phyloP scores from a whole-genome alignment of 129 eudicot species.

The Sambucus nigra region DNA sequence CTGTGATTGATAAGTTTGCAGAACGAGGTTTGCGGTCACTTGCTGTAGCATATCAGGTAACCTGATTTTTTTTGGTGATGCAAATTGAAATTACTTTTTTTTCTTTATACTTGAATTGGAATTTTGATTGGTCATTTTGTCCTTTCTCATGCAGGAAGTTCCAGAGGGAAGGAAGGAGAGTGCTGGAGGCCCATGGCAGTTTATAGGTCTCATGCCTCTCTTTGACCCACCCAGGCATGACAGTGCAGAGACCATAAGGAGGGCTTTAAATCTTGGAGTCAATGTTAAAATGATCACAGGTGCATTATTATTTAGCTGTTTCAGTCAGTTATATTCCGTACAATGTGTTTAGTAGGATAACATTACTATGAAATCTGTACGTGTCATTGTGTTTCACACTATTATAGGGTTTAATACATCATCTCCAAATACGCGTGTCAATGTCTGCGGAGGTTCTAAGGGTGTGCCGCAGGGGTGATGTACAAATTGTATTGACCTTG shows the following conservation, averaged over 20 bases:
- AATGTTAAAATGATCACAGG: constrained; percentile 99
- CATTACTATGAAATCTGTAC: background rate
- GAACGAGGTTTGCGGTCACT: constrained; percentile 96
- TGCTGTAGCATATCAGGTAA: constrained; percentile 95
- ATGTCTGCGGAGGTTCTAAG: too few species aligned
- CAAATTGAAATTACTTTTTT: background rate
- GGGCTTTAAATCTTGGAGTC: constrained; percentile 97
- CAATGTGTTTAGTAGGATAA: background rate
- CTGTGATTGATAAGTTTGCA: constrained; percentile 92
- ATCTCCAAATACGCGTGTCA: background rate
- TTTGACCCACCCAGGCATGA: constrained; percentile 99
- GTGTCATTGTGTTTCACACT: background rate
- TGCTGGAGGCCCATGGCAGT: constrained; percentile 99
- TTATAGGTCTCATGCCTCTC: constrained; percentile 93
- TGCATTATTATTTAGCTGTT: constrained; percentile 5
- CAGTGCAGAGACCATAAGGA: constrained; percentile 94
- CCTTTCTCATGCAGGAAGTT: constrained; percentile 64
- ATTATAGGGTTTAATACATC: background rate
- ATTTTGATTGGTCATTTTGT: background rate
- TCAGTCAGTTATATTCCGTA: background rate
- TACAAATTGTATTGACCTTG: too few species aligned
- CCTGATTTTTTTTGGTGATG: background rate
- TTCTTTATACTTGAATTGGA: background rate
- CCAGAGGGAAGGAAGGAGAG: constrained; percentile 93
- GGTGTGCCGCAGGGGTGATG: too few species aligned